phyloP scores from a whole-genome alignment of 139 green algal species.

The Diplosphaera chodatii region DNA sequence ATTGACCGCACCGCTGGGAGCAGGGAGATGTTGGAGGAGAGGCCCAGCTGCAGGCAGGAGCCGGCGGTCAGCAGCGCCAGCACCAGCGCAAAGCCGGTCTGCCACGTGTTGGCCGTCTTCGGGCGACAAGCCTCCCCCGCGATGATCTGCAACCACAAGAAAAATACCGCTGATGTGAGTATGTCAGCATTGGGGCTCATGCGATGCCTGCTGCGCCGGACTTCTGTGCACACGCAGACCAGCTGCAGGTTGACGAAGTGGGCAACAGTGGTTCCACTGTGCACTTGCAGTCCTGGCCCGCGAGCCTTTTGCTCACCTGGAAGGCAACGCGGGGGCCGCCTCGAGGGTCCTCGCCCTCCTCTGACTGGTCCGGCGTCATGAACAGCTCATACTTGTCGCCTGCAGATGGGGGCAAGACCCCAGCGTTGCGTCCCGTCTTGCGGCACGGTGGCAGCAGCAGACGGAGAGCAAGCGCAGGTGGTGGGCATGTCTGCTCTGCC shows the following conservation, averaged over 20 bases:
- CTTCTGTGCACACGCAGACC: too few relatives aligned
- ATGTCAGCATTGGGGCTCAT: too few relatives aligned
- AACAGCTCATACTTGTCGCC: slow-evolving; percentile 77
- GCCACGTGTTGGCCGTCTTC: slow-evolving; percentile 47
- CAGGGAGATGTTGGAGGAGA: slow-evolving; percentile 69
- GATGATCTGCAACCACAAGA: slow-evolving; percentile 69
- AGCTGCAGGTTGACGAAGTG: too few relatives aligned
- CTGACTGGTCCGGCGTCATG: slow-evolving; percentile 71
- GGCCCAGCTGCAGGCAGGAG: slow-evolving; percentile 61
- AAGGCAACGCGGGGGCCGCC: slow-evolving; percentile 16
- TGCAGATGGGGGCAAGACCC: too few relatives aligned
- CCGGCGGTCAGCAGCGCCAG: slow-evolving; percentile 66
- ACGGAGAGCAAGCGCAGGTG: not conserved
- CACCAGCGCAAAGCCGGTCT: slow-evolving; percentile 47
- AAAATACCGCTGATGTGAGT: not conserved
- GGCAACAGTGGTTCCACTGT: too few relatives aligned
- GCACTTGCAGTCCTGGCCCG: too few relatives aligned
- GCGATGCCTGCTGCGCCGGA: too few relatives aligned
- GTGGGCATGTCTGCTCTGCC: too few relatives aligned
- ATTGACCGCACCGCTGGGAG: slow-evolving; percentile 54
- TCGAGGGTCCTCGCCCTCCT: slow-evolving; percentile 23
- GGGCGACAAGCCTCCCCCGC: slow-evolving; percentile 47
- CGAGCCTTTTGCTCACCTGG: too few relatives aligned
- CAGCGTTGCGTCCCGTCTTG: too few relatives aligned
- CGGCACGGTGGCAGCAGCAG: too few relatives aligned